Evolutionary conservation across 1,284 basidiomycete genomes (phyloP), one percentile per base, ranked within the genome.

Genomic region (Heliocybe sulcata): DNA sequence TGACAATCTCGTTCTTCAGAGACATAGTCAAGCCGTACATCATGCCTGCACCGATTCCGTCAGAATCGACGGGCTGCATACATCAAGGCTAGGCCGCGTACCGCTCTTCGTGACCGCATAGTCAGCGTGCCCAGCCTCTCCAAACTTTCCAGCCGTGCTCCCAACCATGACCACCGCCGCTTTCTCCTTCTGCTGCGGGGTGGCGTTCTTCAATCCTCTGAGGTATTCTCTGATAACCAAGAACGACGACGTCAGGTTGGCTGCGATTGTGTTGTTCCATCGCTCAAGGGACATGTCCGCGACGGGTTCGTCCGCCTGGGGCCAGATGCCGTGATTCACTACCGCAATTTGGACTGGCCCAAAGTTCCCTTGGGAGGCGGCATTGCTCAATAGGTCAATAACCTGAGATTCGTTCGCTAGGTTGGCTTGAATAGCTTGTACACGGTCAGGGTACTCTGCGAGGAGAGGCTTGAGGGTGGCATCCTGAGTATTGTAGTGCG

Each of bases 1-100:
- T 80, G 27, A 90, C 87, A 55, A 90, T 90, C 67, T 91, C 88
- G 64, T 90, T 90, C 69, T 90, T 90, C 58, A 90, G 72, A 2
- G 82, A 76, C 57, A 84, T 70, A 1, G 81, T 80, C 38, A 90
- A 66, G 0, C 87, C 88, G 58, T 87, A 84, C 83, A 89, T 89
- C 72, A 91, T 76, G 1, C 81, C 87, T 81, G 56, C 10, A 58
- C 62, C 35, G 56, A 4, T 52, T 35, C 61, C 33, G 1, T 16
- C 19, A 14, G 51, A 23, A 35, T 22, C 11, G 35, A 48, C 12
- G n/a, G 27, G 45, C 16, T 55, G 33, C 48, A 47, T 54, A 48
- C 55, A 26, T 52, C 47, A 42, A 16, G 33, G 51, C 3, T 26
- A 9, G 51, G 6, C 20, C 45, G 25, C 59, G 48, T 33, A 63